Evolutionary conservation across 2,329 filamentous ascomycete genomes (phyloP).

Genomic region (Grosmannia serpens): DNA sequence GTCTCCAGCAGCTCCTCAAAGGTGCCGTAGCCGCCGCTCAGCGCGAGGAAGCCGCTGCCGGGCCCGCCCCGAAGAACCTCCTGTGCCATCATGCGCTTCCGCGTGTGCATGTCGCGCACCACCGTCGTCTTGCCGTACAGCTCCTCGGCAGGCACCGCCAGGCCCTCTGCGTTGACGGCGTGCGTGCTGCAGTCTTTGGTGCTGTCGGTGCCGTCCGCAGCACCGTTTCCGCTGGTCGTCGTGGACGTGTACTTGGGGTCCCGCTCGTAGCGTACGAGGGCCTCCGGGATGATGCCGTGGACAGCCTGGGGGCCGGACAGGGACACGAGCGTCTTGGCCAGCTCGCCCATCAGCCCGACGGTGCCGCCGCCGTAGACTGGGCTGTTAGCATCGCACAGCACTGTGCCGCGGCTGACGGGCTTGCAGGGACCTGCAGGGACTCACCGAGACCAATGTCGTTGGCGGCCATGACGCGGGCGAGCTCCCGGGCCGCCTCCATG

Average conservation of each 20-base stretch:
- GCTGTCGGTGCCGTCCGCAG: slow-evolving; percentile 1
- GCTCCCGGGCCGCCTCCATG: slow-evolving; percentile 62
- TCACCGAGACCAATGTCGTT: slow-evolving; percentile 65
- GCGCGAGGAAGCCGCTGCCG: slow-evolving; percentile 78
- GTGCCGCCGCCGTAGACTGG: slow-evolving; percentile 90
- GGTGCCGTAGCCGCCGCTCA: slow-evolving; percentile 86
- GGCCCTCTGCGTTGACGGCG: slow-evolving; percentile 11
- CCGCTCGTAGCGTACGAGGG: slow-evolving; percentile 70
- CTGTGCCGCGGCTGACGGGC: no score
- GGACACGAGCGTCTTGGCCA: slow-evolving; percentile 75
- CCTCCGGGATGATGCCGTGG: slow-evolving; percentile 86
- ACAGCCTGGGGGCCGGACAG: slow-evolving; percentile 72
- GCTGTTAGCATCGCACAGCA: slow-evolving; percentile 3
- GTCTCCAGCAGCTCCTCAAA: slow-evolving; percentile 92
- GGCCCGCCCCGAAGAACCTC: slow-evolving; percentile 73
- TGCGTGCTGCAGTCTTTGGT: not conserved
- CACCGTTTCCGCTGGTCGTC: not conserved
- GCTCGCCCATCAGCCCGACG: slow-evolving; percentile 87
- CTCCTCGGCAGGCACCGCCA: slow-evolving; percentile 49
- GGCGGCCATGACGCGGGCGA: slow-evolving; percentile 63
- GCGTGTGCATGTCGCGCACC: slow-evolving; percentile 90
- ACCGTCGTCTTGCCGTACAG: slow-evolving; percentile 77
- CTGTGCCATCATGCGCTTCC: slow-evolving; percentile 87
- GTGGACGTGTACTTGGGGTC: slow-evolving; percentile 43
- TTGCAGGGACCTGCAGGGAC: no score